Conservation (phyloP, 2,329 filamentous ascomycete species). For the Claviceps africana region DNA sequence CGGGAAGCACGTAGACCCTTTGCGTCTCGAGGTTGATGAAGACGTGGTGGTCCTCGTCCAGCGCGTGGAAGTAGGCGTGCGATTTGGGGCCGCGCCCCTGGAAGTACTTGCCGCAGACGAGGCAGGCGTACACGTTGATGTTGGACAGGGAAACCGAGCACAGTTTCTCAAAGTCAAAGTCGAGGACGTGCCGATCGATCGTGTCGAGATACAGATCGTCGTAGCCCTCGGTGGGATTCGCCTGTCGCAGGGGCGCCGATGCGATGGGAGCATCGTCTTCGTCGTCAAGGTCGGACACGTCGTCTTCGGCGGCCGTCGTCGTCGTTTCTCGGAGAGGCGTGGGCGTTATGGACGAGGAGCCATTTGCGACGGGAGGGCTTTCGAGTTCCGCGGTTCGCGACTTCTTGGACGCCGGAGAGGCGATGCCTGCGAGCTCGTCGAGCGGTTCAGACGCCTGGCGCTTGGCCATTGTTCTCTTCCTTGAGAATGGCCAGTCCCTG, state of each 20-base stretch:
- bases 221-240: slow-evolving; percentile 73
- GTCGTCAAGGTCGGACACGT: slow-evolving; percentile 26
- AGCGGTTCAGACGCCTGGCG: slow-evolving; percentile 46
- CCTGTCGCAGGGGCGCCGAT: slow-evolving; percentile 49
- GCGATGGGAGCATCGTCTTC: slow-evolving; percentile 24
- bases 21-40: slow-evolving; percentile 96
- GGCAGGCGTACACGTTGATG: slow-evolving; percentile 96
- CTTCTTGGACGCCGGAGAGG: slow-evolving; percentile 45
- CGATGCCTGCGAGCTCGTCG: slow-evolving; percentile 39
- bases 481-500: neutral
- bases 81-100: slow-evolving; percentile 88
- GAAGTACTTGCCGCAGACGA: slow-evolving; percentile 96
- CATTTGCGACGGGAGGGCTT: slow-evolving; percentile 20
- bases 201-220: slow-evolving; percentile 95
- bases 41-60: slow-evolving; percentile 91
- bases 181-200: slow-evolving; percentile 79
- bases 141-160: slow-evolving; percentile 93
- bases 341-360: slow-evolving; percentile 16
- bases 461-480: slow-evolving; percentile 29
- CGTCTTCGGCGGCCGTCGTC: slow-evolving; percentile 15
- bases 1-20: slow-evolving; percentile 80
- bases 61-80: slow-evolving; percentile 92
- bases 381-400: slow-evolving; percentile 37
- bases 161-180: slow-evolving; percentile 98
- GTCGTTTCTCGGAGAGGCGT: slow-evolving; percentile 6